phyloP scores from a whole-genome alignment of 2,329 filamentous ascomycete species.

The Cladosporium sp. region DNA sequence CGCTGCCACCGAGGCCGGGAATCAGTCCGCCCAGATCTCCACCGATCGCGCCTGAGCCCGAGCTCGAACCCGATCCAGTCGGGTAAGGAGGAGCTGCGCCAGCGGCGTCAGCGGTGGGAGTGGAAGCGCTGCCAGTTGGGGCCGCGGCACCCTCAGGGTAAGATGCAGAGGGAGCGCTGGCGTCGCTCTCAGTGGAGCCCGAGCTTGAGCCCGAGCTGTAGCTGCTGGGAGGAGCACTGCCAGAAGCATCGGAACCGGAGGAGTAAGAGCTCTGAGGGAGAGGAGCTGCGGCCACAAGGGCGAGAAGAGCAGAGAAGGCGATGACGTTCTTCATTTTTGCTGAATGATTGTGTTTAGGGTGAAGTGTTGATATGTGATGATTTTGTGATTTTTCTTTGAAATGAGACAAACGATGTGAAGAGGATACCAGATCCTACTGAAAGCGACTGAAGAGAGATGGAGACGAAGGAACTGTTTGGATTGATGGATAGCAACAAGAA shows the following conservation, averaged over 20 bases:
- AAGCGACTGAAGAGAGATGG: conserved; percentile 6
- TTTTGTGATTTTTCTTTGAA: background rate
- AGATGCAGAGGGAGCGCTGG: background rate
- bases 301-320: conserved; percentile 11
- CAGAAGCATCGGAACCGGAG: background rate
- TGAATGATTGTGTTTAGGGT: background rate
- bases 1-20: background rate
- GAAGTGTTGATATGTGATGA: background rate
- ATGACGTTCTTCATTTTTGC: conserved; percentile 12
- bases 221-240: background rate
- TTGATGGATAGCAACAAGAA: background rate
- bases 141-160: conserved; percentile 3
- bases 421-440: conserved; percentile 12
- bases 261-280: conserved; percentile 6
- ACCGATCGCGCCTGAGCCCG: background rate
- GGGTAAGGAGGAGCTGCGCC: background rate
- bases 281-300: conserved; percentile 10
- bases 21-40: background rate
- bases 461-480: conserved; percentile 7
- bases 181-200: background rate
- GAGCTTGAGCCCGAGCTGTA: background rate
- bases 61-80: background rate
- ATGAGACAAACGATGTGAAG: background rate
- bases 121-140: conserved; percentile 1
- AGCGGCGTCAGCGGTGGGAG: background rate